phyloP scores from a whole-genome alignment of 345 rosid genomes.

The Murraya paniculata region DNA sequence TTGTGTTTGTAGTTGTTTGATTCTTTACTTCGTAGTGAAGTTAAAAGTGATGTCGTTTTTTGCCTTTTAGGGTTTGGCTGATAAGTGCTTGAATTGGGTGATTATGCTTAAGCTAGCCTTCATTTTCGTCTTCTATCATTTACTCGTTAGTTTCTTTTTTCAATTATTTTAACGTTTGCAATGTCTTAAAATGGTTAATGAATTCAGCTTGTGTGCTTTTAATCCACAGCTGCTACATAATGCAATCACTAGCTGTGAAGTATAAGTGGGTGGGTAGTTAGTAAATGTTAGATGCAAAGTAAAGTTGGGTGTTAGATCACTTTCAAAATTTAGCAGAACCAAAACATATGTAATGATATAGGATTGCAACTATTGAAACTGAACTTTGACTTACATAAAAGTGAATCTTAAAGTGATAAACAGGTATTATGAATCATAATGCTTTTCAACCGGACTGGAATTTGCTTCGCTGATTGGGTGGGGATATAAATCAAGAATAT shows the following conservation, averaged over 20 bases:
- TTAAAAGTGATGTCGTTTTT: neutral
- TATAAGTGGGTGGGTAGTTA: neutral
- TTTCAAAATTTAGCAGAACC: too few species aligned
- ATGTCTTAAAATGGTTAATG: too few species aligned
- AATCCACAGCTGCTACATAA: neutral
- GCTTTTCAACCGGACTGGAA: neutral
- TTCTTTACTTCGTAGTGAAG: neutral
- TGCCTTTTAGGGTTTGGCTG: conserved; percentile 10
- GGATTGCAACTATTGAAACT: neutral
- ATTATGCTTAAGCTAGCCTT: neutral
- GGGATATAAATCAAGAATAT: neutral
- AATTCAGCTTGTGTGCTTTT: neutral
- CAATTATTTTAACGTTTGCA: neutral
- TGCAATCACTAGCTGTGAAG: neutral
- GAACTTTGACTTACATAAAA: neutral
- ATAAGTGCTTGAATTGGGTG: conserved; percentile 9
- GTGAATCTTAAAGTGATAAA: neutral
- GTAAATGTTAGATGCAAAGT: neutral
- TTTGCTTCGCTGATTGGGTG: neutral
- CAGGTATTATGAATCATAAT: neutral
- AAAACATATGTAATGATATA: too few species aligned
- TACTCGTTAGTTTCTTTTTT: neutral
- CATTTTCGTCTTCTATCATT: neutral
- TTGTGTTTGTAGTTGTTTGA: neutral
- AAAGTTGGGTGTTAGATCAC: neutral